Evolutionary conservation across 805 yeast genomes (phyloP).

Genomic region (Kazachstania martiniae): DNA sequence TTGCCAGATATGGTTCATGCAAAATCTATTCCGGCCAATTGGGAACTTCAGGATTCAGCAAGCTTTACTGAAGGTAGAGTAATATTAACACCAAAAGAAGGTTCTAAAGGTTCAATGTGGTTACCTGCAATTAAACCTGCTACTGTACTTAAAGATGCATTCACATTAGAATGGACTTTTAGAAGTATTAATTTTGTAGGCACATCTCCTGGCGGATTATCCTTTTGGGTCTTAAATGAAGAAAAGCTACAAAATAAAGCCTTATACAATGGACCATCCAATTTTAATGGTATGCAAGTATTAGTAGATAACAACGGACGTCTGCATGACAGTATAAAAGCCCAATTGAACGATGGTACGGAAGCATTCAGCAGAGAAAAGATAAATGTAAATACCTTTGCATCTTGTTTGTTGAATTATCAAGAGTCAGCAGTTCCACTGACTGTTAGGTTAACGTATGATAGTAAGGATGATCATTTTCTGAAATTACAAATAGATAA

Average conservation of each 20-base stretch:
- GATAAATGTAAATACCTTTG: slow-evolving; percentile 32
- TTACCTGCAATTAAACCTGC: slow-evolving; percentile 23
- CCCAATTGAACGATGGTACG: slow-evolving; percentile 51
- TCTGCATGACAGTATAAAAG: slow-evolving; percentile 42
- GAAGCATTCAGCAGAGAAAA: slow-evolving; percentile 19
- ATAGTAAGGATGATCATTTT: slow-evolving; percentile 29
- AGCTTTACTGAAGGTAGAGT: slow-evolving; percentile 42
- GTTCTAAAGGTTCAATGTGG: slow-evolving; percentile 39
- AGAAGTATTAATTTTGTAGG: slow-evolving; percentile 49
- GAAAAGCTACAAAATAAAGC: slow-evolving; percentile 17
- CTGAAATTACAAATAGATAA: slow-evolving; percentile 66
- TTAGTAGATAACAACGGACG: slow-evolving; percentile 41
- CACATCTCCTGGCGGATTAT: slow-evolving; percentile 42
- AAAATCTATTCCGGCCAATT: slow-evolving; percentile 13
- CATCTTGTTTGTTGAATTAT: slow-evolving; percentile 46
- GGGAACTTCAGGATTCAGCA: slow-evolving; percentile 33
- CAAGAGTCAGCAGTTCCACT: slow-evolving; percentile 64
- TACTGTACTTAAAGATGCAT: slow-evolving; percentile 28
- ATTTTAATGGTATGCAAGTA: slow-evolving; percentile 55
- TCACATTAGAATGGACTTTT: slow-evolving; percentile 53
- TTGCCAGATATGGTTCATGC: slow-evolving; percentile 31
- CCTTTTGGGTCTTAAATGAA: slow-evolving; percentile 41
- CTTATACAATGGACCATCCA: slow-evolving; percentile 44
- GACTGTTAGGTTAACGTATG: slow-evolving; percentile 55
- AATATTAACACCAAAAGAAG: slow-evolving; percentile 36